These are phyloP conservation scores for Nakazawaea wyomingensis DNA, from an alignment of 805 yeast genomes.

Conservation along the genomic window DNA sequence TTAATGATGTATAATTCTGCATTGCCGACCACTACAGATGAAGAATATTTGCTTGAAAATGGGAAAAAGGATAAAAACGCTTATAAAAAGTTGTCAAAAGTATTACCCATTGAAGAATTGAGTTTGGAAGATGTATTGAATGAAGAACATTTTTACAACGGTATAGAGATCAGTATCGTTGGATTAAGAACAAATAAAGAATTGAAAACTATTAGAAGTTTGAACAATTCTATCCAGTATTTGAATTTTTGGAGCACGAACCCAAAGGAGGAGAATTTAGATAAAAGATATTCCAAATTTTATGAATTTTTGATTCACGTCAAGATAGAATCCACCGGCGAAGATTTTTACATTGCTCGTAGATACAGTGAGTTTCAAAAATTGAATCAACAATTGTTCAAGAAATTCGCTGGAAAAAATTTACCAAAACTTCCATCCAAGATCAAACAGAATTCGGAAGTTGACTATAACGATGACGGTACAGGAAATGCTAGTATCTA, in stretches of 20 bases:
- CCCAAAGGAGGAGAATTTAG: conserved; percentile 8
- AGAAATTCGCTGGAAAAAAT: conserved; percentile 63
- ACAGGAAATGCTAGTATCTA: conserved; percentile 12
- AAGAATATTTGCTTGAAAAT: conserved; percentile 36
- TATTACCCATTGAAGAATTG: conserved; percentile 14
- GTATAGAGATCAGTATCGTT: conserved; percentile 58
- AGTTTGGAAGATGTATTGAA: conserved; percentile 19
- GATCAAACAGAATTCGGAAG: conserved; percentile 19
- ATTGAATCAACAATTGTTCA: conserved; percentile 47
- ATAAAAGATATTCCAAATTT: conserved; percentile 13
- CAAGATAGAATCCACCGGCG: conserved; percentile 25
- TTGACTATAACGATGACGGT: conserved; percentile 13
- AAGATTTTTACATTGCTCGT: conserved; percentile 47
- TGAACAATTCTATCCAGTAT: conserved; percentile 7
- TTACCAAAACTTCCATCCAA: conserved; percentile 33
- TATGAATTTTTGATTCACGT: conserved; percentile 48
- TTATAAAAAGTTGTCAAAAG: conserved; percentile 32
- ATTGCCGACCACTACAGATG: conserved; percentile 55
- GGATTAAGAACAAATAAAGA: conserved; percentile 48
- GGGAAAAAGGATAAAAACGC: conserved; percentile 32
- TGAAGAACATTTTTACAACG: conserved; percentile 41
- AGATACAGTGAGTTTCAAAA: conserved; percentile 64
- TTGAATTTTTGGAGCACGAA: conserved; percentile 17
- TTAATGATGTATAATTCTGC: conserved; percentile 73
- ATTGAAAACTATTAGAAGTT: conserved; percentile 15